phyloP scores from a whole-genome alignment of 257 asterid species.

The Rauvolfia tetraphylla region DNA sequence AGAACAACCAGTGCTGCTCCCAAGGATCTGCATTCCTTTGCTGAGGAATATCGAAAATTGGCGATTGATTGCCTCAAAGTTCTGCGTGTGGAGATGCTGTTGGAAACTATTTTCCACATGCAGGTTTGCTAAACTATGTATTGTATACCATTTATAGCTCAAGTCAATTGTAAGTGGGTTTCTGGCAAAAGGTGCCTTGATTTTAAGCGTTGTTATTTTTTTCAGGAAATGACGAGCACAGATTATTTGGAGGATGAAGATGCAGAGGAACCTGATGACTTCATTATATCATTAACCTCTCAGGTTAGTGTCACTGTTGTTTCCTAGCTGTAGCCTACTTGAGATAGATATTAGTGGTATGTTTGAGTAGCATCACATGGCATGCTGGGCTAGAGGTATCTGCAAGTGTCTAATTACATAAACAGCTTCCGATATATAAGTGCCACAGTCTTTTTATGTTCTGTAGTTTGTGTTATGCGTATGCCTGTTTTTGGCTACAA shows the following conservation, averaged over 20 bases:
- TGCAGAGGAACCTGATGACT: constrained; percentile 99
- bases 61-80: constrained; percentile 98
- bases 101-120: constrained; percentile 92
- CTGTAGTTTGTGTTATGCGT: neutral
- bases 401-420: neutral
- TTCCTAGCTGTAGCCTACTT: neutral
- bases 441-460: neutral
- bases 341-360: neutral
- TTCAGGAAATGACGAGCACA: constrained; percentile 82
- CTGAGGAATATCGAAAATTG: constrained; percentile 89
- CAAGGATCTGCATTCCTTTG: constrained; percentile 79
- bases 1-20: constrained; percentile 61
- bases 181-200: neutral
- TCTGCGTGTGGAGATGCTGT: constrained; percentile 89
- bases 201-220: constrained; percentile 20
- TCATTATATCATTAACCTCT: constrained; percentile 82
- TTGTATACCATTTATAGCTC: constrained; percentile 10
- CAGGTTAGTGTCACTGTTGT: constrained; percentile 47
- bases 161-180: constrained; percentile 8
- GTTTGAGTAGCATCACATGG: neutral
- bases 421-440: neutral
- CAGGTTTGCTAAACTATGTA: constrained; percentile 51
- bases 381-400: neutral
- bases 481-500: neutral
- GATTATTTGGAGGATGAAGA: constrained; percentile 96